A percentile compares a stretch with the other conserved stretches of the same genome.
Conservation (phyloP, 257 asterid genomes). For the Cinchona pubescens region DNA sequence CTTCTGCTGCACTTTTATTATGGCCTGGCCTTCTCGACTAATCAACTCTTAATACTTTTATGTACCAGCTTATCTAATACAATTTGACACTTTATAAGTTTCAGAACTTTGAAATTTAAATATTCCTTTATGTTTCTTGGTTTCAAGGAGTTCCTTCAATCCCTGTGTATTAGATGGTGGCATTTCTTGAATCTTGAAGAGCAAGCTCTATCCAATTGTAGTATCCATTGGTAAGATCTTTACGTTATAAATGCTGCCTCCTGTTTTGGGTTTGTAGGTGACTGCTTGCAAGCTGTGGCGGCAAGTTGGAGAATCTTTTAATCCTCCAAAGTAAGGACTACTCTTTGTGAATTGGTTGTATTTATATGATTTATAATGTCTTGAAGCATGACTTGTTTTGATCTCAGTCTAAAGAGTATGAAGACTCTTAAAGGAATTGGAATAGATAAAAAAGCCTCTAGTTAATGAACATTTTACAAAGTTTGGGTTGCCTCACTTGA, state of each 20-base stretch:
- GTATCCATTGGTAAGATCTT: neutral
- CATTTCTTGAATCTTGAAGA: conserved; percentile 2
- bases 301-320: conserved; percentile 92
- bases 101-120: too few species aligned
- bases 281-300: conserved; percentile 94
- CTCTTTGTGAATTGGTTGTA: neutral
- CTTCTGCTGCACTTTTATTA: too few species aligned
- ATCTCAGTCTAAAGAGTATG: neutral
- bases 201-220: too few species aligned
- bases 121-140: too few species aligned
- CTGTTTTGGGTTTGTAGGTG: conserved; percentile 47
- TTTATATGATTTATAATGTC: neutral
- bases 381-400: neutral
- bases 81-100: too few species aligned
- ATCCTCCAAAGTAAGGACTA: conserved; percentile 75
- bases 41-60: too few species aligned
- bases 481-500: neutral
- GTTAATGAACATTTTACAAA: neutral
- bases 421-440: neutral
- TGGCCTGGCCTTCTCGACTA: too few species aligned
- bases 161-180: neutral
- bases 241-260: conserved; percentile 9
- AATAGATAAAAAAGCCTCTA: neutral
- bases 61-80: too few species aligned
- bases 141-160: too few species aligned